phyloP scores from a whole-genome alignment of 202 grass and related monocot species.

The Dendrocalamus latiflorus region DNA sequence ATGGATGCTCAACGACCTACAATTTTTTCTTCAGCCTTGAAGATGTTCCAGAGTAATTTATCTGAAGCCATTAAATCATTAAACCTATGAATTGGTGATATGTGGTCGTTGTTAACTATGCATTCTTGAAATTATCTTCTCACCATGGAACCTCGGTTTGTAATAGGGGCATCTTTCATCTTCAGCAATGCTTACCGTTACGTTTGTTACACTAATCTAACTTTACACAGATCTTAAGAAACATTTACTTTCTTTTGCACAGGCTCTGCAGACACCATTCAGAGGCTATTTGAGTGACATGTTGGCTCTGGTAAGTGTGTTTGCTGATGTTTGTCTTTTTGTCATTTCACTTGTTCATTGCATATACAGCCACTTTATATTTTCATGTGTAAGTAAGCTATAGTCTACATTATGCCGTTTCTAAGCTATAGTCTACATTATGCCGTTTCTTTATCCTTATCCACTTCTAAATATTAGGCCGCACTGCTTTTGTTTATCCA shows the following conservation, averaged over 20 bases:
- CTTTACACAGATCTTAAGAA: neutral
- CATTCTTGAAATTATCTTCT: too few species aligned
- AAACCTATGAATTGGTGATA: too few species aligned
- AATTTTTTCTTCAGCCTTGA: too few species aligned
- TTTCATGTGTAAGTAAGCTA: neutral
- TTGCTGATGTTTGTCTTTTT: too few species aligned
- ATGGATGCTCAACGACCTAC: neutral
- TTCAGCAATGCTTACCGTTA: neutral
- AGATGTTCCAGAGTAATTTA: too few species aligned
- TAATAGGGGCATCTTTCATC: neutral
- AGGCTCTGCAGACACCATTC: too few species aligned
- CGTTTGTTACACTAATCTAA: neutral
- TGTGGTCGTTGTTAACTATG: too few species aligned
- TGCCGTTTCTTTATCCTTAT: neutral
- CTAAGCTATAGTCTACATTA: too few species aligned
- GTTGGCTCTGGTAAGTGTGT: too few species aligned
- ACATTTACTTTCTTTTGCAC: constrained; percentile 16
- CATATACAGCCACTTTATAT: neutral
- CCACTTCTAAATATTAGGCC: neutral
- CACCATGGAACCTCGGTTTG: neutral
- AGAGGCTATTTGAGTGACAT: too few species aligned
- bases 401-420: neutral
- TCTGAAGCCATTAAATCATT: too few species aligned
- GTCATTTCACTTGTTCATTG: constrained; percentile 3
- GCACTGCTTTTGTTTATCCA: neutral